A percentile compares a stretch with the other conserved stretches of the same genome.
Evolutionary conservation across 129 eudicot genomes (phyloP).

Genomic region (Cynara cardunculus): DNA sequence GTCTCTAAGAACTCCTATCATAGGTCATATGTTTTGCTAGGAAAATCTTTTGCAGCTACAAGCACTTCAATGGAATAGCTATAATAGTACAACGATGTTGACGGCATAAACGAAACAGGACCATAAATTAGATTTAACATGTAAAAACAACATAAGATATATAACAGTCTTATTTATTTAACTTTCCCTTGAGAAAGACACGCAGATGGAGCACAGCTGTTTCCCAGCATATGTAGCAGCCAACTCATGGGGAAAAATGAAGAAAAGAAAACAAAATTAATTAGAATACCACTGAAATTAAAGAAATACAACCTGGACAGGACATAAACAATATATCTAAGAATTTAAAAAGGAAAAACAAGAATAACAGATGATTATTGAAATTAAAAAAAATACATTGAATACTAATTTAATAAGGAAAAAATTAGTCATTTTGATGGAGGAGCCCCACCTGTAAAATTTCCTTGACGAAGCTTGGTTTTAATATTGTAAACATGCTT

Average conservation of each 20-base stretch:
- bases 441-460: conserved; percentile 54
- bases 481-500: conserved; percentile 81
- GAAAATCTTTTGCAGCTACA: not conserved
- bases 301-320: not conserved
- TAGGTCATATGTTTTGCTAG: not conserved
- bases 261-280: not conserved
- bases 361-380: not conserved
- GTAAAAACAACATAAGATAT: not conserved
- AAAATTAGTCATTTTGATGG: conserved; percentile 5
- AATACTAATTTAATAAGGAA: conserved; percentile 1
- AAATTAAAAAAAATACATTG: not conserved
- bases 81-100: not conserved
- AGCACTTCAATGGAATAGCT: not conserved
- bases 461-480: conserved; percentile 82
- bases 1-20: not conserved
- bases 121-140: not conserved
- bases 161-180: not conserved
- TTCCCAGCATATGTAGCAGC: not conserved
- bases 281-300: not conserved
- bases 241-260: not conserved
- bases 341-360: not conserved
- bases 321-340: not conserved
- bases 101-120: not conserved
- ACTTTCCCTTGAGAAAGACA: not conserved
- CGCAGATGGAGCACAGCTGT: not conserved